A percentile compares a stretch with the other conserved stretches of the same genome.
phyloP scores from a whole-genome alignment of 768 basidiomycete genomes.

The Collybiopsis luxurians region DNA sequence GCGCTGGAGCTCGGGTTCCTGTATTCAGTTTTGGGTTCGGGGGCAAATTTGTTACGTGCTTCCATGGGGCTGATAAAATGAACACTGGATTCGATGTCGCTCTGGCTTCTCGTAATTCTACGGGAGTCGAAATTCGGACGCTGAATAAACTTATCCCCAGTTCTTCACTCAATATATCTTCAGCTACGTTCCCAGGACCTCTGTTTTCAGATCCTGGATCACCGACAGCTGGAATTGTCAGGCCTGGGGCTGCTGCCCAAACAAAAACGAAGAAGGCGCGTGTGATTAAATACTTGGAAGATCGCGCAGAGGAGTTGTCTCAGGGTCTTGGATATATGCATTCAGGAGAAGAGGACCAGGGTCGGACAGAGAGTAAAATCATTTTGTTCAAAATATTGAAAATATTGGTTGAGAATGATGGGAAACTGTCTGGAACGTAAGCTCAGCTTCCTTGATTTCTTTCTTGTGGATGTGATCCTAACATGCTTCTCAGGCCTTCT shows the following conservation, averaged over 20 bases:
- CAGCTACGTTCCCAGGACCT: slow-evolving; percentile 79
- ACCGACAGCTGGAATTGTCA: slow-evolving; percentile 64
- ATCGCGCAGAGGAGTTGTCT: slow-evolving; percentile 72
- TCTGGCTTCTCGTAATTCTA: slow-evolving; percentile 66
- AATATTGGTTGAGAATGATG: slow-evolving; percentile 87
- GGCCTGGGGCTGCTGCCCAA: slow-evolving; percentile 60
- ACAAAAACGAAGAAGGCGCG: slow-evolving; percentile 80
- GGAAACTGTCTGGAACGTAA: slow-evolving; percentile 82
- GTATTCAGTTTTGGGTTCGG: slow-evolving; percentile 91
- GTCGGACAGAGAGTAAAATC: slow-evolving; percentile 73
- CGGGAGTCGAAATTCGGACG: slow-evolving; percentile 63
- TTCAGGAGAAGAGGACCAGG: slow-evolving; percentile 46
- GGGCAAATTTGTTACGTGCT: slow-evolving; percentile 87
- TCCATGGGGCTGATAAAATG: slow-evolving; percentile 67
- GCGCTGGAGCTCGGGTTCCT: slow-evolving; percentile 70
- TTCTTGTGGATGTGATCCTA: not conserved
- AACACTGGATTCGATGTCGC: slow-evolving; percentile 79
- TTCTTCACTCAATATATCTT: slow-evolving; percentile 52
- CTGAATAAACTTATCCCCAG: slow-evolving; percentile 71
- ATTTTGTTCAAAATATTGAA: slow-evolving; percentile 71
- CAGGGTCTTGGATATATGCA: slow-evolving; percentile 72
- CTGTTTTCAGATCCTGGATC: slow-evolving; percentile 75
- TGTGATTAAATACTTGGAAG: slow-evolving; percentile 76
- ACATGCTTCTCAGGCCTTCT: slow-evolving; percentile 37
- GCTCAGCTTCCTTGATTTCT: slow-evolving; percentile 22